Conservation (phyloP, 208 protist species). For the Trypanosomatidae sp. region DNA sequence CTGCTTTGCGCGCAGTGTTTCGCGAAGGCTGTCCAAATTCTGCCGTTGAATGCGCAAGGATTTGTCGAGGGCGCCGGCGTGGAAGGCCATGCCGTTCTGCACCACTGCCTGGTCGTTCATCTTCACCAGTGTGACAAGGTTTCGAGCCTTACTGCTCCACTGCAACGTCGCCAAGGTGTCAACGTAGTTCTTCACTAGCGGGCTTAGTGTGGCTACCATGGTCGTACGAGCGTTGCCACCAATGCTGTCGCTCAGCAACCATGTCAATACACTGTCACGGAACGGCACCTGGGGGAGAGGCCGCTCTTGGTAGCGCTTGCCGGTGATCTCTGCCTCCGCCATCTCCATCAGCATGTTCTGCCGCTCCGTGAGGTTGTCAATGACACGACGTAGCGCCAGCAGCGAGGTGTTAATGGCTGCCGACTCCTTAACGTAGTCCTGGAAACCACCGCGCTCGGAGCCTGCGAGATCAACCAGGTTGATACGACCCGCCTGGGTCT, state of each 20-base stretch:
- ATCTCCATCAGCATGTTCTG: conserved; percentile 92
- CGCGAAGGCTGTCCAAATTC: conserved; percentile 80
- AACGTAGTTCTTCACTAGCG: conserved; percentile 87
- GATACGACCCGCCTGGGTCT: conserved; percentile 77
- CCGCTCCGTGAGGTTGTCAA: conserved; percentile 88
- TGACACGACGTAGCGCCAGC: conserved; percentile 80
- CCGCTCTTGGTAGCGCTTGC: conserved; percentile 48
- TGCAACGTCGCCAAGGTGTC: conserved; percentile 90
- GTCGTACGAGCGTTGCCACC: conserved; percentile 91
- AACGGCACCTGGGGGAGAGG: conserved; percentile 90
- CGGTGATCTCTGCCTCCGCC: conserved; percentile 73
- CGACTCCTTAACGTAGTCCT: conserved; percentile 91
- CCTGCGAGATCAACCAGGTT: conserved; percentile 92
- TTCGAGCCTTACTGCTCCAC: conserved; percentile 90
- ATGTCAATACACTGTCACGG: conserved; percentile 88
- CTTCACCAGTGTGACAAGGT: conserved; percentile 87
- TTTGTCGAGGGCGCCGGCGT: conserved; percentile 74
- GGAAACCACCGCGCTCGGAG: conserved; percentile 89
- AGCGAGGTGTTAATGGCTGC: conserved; percentile 92
- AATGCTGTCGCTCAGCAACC: conserved; percentile 91
- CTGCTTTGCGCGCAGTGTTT: conserved; percentile 74
- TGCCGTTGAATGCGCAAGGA: conserved; percentile 76
- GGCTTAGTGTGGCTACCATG: conserved; percentile 91
- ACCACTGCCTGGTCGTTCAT: conserved; percentile 85
- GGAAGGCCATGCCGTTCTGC: conserved; percentile 62